Conservation (phyloP, 2,329 filamentous ascomycete species). For the Lachnellula cervina region DNA sequence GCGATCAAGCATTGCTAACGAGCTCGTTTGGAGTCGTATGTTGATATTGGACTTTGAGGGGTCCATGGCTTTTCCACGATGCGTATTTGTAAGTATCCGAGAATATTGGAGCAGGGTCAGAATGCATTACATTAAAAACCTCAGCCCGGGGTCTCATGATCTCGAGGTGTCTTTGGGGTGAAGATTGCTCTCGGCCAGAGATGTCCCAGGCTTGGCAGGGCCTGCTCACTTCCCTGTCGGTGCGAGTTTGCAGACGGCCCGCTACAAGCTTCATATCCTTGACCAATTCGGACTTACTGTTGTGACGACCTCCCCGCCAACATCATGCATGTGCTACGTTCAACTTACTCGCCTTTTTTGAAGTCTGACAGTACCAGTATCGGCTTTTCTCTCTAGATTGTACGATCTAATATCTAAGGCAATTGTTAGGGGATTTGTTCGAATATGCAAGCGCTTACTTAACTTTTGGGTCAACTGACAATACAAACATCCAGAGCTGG, state of each 20-base stretch:
- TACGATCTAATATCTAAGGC: no score
- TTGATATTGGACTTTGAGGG: no score
- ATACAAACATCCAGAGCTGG: not conserved
- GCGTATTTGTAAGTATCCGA: slow-evolving; percentile 19
- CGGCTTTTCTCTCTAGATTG: no score
- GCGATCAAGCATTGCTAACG: not conserved
- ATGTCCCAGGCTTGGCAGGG: not conserved
- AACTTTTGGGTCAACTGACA: slow-evolving; percentile 10
- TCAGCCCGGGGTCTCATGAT: slow-evolving; percentile 3
- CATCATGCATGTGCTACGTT: no score
- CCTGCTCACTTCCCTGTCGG: not conserved
- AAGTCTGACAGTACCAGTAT: no score
- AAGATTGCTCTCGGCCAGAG: not conserved
- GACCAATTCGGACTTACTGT: not conserved
- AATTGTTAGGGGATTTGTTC: no score
- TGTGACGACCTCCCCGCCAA: no score
- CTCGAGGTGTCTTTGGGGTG: not conserved
- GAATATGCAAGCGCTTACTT: no score
- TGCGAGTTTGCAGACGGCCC: not conserved
- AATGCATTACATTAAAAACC: slow-evolving; percentile 18
- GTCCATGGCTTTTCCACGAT: slow-evolving; percentile 11
- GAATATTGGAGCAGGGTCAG: slow-evolving; percentile 14
- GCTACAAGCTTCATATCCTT: not conserved
- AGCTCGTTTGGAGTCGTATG: no score
- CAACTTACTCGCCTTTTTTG: no score